Conservation (phyloP, 176 grass and related monocot species). For the Raddia distichophylla region DNA sequence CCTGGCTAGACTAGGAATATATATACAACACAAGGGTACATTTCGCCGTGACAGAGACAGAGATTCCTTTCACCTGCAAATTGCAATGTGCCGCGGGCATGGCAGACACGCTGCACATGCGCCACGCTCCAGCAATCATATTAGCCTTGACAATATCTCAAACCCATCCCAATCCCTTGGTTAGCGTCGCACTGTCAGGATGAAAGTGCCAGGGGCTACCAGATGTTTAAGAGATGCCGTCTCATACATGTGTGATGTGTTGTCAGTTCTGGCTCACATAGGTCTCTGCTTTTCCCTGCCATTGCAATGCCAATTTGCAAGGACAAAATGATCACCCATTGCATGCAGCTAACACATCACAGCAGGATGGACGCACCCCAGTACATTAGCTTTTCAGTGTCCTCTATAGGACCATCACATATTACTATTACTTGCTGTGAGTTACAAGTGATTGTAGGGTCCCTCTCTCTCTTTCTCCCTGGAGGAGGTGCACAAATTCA, state of each 20-base stretch:
- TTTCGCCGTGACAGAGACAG: constrained; percentile 21
- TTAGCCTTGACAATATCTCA: not conserved
- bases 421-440: constrained; percentile 2
- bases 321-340: constrained; percentile 3
- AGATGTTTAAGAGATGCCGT: not conserved
- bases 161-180: no score
- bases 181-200: not conserved
- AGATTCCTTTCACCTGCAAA: constrained; percentile 28
- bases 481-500: constrained; percentile 25
- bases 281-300: not conserved
- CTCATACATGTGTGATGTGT: not conserved
- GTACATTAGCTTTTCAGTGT: constrained; percentile 24
- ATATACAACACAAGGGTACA: not conserved
- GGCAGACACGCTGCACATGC: constrained; percentile 19
- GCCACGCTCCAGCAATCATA: not conserved
- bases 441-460: not conserved
- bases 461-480: not conserved
- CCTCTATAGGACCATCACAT: not conserved
- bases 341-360: not conserved
- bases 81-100: not conserved
- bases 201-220: not conserved
- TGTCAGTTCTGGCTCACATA: no score
- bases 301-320: not conserved
- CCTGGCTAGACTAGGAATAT: constrained; percentile 29
- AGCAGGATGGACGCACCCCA: constrained; percentile 2